These are phyloP conservation scores for Kickxella alabastrina DNA, from an alignment of 192 early-diverging fungal species.

Conservation along the genomic window DNA sequence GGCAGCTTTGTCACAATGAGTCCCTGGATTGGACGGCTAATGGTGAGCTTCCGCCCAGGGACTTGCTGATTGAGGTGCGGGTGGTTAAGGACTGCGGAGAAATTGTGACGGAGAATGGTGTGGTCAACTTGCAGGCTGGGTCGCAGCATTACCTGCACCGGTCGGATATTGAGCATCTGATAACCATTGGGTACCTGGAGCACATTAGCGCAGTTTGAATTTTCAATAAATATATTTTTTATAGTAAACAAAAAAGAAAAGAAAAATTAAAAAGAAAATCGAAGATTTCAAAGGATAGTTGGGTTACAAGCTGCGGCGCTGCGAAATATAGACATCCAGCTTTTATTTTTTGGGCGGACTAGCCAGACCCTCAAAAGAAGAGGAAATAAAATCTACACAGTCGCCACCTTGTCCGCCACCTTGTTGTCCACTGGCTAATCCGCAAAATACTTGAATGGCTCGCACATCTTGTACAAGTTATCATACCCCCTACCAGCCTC, in stretches of 20 bases:
- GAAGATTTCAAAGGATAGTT: too few relatives aligned
- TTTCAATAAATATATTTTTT: background rate
- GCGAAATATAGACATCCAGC: too few relatives aligned
- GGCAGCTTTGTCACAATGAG: constrained; percentile 37
- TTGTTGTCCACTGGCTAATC: too few relatives aligned
- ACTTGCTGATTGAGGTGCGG: constrained; percentile 88
- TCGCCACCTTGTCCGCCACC: too few relatives aligned
- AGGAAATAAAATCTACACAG: too few relatives aligned
- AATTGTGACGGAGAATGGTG: constrained; percentile 82
- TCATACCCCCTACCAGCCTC: too few relatives aligned
- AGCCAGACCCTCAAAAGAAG: too few relatives aligned
- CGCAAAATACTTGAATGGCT: too few relatives aligned
- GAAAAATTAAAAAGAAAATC: background rate
- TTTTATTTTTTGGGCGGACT: too few relatives aligned
- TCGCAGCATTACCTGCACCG: constrained; percentile 83
- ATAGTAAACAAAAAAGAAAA: background rate
- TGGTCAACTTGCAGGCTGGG: constrained; percentile 68
- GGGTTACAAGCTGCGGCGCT: too few relatives aligned
- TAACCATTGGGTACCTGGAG: constrained; percentile 77
- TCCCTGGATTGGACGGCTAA: constrained; percentile 72
- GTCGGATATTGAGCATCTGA: constrained; percentile 85
- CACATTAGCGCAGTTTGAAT: constrained; percentile 55
- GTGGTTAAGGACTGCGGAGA: constrained; percentile 88
- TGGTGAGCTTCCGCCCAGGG: constrained; percentile 78
- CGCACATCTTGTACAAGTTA: too few relatives aligned